Evolutionary conservation across 352 stramenopile species (phyloP).

Genomic region (Globisporangium yorkense): DNA sequence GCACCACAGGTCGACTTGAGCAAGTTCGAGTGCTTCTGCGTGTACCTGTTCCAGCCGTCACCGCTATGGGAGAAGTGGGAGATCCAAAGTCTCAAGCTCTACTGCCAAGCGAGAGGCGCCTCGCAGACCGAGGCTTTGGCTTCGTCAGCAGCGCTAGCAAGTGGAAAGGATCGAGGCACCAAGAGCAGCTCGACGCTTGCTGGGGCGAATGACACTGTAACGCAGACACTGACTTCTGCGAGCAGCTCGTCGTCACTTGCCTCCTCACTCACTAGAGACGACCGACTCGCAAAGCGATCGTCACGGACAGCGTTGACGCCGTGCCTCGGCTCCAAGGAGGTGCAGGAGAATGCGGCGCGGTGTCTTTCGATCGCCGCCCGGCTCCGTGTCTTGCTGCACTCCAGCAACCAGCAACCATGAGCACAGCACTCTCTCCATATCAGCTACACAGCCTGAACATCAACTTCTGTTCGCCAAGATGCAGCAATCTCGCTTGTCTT

Average conservation of each 20-base stretch:
- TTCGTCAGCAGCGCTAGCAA: background rate
- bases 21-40: constrained; percentile 31
- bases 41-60: constrained; percentile 60
- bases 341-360: constrained; percentile 5
- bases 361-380: constrained; percentile 3
- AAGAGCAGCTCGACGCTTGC: background rate
- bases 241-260: background rate
- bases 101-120: constrained; percentile 2
- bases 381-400: background rate
- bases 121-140: background rate
- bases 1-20: constrained; percentile 19
- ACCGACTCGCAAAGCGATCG: constrained; percentile 1
- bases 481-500: constrained; percentile 12
- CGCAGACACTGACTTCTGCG: background rate
- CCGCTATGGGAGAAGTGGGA: constrained; percentile 54
- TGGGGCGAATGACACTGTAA: background rate
- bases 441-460: too few relatives aligned
- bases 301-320: constrained; percentile 1
- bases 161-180: background rate
- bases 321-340: constrained; percentile 5
- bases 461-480: too few relatives aligned
- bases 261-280: background rate
- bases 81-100: constrained; percentile 48
- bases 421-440: background rate
- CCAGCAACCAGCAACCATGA: background rate